Base-by-base conservation (phyloP, 208 protist species). In the Trypanosoma boissoni region DNA sequence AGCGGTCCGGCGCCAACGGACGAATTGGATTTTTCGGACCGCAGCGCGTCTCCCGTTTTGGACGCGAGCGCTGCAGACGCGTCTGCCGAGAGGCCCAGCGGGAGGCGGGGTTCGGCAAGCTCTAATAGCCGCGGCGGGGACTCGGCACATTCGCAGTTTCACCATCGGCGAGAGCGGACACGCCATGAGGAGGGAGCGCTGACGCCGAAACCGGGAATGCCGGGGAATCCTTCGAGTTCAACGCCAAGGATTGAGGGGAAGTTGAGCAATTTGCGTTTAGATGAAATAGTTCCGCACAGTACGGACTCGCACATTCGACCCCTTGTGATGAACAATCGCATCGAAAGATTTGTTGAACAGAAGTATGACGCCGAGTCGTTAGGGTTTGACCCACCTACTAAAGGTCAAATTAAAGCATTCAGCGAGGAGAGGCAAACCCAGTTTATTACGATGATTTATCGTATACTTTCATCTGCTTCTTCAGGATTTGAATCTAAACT, bases 251-350 rank as follows among this genome's bases (percentile, higher is more conserved):
- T 12, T 37, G 12, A 24, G 2, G 53, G 42, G 3, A 42, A 34
- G 34, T 23, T 64, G 18, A 36, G 32, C 26, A 52, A 55, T 52
- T 21, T 81, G 26, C 29, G 32, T 16, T 31, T 86, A 2, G 59
- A 64, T n/a, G 68, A 83, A 32, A 46, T 95, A 16, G 59, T 95
- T 21, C 67, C 65, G n/a, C 80, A 91, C 59, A 20, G 28, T 4
- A 81, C 83, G 1, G 92, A 97, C 54, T 67, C 80, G 34, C 86
- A 96, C 61, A 86, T 95, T 45, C 83, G 90, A 32, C 93, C 93
- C 10, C 69, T 97, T 8, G 87, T 88, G 46, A 80, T 79, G 72
- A 97, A 96, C 65, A 80, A 49, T 32, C 81, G 87, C 62, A 94
- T 97, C 57, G 92, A 96, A 60, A 74, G 78, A 46, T 82, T 84